Percentiles rank a stretch among this genome's conserved stretches.
Evolutionary conservation across 208 protist species (phyloP).

Genomic region (Trypanosoma conorhini): DNA sequence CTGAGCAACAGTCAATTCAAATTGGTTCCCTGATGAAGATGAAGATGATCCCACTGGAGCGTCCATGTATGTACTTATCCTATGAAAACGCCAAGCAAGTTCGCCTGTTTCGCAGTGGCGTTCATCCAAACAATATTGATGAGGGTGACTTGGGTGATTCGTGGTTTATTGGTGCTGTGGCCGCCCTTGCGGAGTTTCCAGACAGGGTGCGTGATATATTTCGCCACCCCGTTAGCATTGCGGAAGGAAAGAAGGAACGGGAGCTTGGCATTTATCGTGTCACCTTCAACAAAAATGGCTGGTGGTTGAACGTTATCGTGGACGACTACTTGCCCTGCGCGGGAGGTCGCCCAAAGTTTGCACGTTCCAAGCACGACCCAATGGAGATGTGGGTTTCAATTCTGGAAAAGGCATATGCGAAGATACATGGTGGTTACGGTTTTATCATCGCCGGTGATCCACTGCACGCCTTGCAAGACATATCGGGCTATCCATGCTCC

Average conservation of each 20-base stretch:
- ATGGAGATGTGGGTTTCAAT: conserved; percentile 80
- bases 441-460: conserved; percentile 78
- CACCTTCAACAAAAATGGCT: conserved; percentile 87
- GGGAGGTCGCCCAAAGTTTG: conserved; percentile 64
- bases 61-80: conserved; percentile 77
- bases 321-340: conserved; percentile 86
- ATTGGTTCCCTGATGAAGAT: conserved; percentile 55
- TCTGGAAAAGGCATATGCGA: conserved; percentile 91
- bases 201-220: conserved; percentile 67
- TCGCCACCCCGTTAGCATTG: conserved; percentile 63
- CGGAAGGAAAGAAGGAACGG: conserved; percentile 55
- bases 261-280: conserved; percentile 65
- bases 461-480: conserved; percentile 74
- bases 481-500: conserved; percentile 72
- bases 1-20: conserved; percentile 72
- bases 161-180: conserved; percentile 75
- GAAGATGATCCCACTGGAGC: conserved; percentile 78
- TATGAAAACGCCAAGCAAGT: conserved; percentile 63
- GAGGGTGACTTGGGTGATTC: conserved; percentile 83
- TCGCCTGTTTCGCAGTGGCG: conserved; percentile 75
- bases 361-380: conserved; percentile 55
- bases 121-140: conserved; percentile 78
- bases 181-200: conserved; percentile 62
- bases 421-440: conserved; percentile 78
- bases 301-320: conserved; percentile 84